Evolutionary conservation across 1,284 basidiomycete species (phyloP).

Genomic region (Apiotrichum gracile): DNA sequence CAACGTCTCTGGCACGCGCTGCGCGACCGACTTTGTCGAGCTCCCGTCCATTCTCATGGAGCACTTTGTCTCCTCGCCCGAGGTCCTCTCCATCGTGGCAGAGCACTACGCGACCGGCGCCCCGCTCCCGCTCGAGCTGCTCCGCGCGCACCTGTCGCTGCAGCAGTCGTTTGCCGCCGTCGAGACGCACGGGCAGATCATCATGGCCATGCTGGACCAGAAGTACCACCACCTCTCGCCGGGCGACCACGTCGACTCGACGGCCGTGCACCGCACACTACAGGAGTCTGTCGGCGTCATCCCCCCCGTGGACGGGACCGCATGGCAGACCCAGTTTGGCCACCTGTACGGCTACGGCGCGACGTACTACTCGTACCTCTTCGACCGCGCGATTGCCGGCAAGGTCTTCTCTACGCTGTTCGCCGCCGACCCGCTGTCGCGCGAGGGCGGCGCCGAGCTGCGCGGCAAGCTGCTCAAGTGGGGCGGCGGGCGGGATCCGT

Average conservation of each 20-base stretch:
- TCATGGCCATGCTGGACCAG: constrained; percentile 85
- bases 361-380: constrained; percentile 95
- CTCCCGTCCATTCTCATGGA: constrained; percentile 98
- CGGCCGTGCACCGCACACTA: constrained; percentile 58
- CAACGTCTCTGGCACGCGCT: constrained; percentile 96
- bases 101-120: constrained; percentile 57
- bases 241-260: constrained; percentile 60
- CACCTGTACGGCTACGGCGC: constrained; percentile 95
- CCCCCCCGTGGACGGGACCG: constrained; percentile 71
- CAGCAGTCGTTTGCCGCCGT: constrained; percentile 50
- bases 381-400: constrained; percentile 91
- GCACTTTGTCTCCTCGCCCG: constrained; percentile 77
- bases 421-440: constrained; percentile 56
- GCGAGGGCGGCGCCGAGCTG: constrained; percentile 67
- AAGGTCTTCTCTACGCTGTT: constrained; percentile 81
- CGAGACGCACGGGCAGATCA: constrained; percentile 86
- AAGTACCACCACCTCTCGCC: constrained; percentile 69
- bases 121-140: constrained; percentile 61
- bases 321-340: constrained; percentile 92
- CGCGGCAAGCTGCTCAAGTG: constrained; percentile 68
- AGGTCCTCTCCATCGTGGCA: constrained; percentile 73
- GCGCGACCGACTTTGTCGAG: constrained; percentile 97
- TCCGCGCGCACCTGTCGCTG: constrained; percentile 44
- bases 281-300: constrained; percentile 69
- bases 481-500: constrained; percentile 89